Evolutionary conservation across 163 green algal genomes (phyloP).

Genomic region (Scenedesmus sp.): DNA sequence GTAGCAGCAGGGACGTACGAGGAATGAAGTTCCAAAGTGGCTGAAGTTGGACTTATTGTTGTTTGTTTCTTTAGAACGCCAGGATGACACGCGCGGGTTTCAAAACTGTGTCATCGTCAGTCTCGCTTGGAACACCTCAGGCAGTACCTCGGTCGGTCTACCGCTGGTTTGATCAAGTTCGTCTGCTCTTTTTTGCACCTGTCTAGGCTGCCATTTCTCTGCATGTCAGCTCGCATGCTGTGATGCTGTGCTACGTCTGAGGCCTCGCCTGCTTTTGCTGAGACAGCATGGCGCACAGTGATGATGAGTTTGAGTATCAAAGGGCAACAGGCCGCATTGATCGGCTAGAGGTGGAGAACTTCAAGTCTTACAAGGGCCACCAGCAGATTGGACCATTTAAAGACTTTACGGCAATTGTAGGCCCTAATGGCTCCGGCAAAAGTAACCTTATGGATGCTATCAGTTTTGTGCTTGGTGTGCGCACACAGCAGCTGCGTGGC

Average conservation of each 20-base stretch:
- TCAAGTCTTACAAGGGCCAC: slow-evolving; percentile 88
- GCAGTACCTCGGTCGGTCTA: not conserved
- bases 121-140: not conserved
- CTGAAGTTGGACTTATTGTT: too few relatives aligned
- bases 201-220: not conserved
- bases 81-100: not conserved
- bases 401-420: slow-evolving; percentile 88
- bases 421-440: slow-evolving; percentile 92
- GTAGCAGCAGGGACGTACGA: too few relatives aligned
- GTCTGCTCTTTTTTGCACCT: not conserved
- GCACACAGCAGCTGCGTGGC: slow-evolving; percentile 87
- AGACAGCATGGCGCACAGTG: not conserved
- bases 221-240: not conserved
- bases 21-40: too few relatives aligned
- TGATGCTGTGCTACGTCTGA: slow-evolving; percentile 14
- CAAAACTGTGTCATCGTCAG: slow-evolving; percentile 8
- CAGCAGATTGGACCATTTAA: slow-evolving; percentile 89
- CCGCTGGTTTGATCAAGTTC: not conserved
- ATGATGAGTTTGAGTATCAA: slow-evolving; percentile 22
- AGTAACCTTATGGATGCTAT: slow-evolving; percentile 96
- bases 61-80: not conserved
- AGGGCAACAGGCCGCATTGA: slow-evolving; percentile 62
- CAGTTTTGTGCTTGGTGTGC: slow-evolving; percentile 92
- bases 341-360: slow-evolving; percentile 85
- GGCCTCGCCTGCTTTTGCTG: not conserved